A percentile compares a stretch with the other conserved stretches of the same genome.
These are phyloP conservation scores for Tetradesmus obliquus DNA, from an alignment of 139 green algal genomes.

Conservation along the genomic window DNA sequence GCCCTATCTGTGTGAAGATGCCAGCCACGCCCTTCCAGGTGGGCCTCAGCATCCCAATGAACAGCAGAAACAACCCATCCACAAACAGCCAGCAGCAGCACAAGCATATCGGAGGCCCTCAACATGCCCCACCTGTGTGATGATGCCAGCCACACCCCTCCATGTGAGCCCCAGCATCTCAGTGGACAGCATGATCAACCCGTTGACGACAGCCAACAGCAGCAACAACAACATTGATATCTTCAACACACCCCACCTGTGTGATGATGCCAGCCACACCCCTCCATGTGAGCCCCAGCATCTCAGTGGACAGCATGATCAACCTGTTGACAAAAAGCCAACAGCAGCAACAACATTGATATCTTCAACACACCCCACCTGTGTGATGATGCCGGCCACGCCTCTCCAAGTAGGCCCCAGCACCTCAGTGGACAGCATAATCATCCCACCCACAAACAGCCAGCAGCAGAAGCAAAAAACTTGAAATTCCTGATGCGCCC, in stretches of 20 bases:
- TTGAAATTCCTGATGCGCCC: no score
- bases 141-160: constrained; percentile 48
- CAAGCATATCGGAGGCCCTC: neutral
- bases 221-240: neutral
- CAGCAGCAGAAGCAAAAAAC: neutral
- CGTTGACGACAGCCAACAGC: neutral
- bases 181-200: constrained; percentile 52
- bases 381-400: constrained; percentile 39
- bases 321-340: constrained; percentile 22
- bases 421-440: constrained; percentile 59
- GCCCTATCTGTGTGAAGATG: neutral
- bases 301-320: constrained; percentile 59
- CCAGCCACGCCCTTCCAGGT: neutral
- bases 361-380: neutral
- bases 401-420: constrained; percentile 63
- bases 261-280: constrained; percentile 44
- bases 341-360: neutral
- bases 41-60: no score
- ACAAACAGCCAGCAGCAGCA: neutral
- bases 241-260: neutral
- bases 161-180: constrained; percentile 64
- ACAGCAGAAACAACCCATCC: neutral
- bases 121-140: constrained; percentile 16
- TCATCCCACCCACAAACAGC: constrained; percentile 18
- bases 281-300: constrained; percentile 62